Conservation (phyloP, 2,329 filamentous ascomycete species). For the Diaporthe humulicola region DNA sequence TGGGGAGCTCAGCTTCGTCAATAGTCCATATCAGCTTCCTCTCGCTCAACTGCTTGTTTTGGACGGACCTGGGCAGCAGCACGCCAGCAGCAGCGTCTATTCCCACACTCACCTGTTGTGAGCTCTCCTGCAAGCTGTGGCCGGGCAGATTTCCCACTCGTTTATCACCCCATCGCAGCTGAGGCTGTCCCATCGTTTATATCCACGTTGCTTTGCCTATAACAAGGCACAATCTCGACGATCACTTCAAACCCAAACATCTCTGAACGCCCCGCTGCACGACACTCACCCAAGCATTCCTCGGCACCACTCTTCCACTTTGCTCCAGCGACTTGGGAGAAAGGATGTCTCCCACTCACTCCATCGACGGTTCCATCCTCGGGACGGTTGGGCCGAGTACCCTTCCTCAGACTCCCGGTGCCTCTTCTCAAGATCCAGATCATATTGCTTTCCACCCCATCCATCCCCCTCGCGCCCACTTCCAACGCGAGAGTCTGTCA, state of each 20-base stretch:
- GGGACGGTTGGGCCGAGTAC: conserved; percentile 4
- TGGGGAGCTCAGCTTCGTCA: conserved; percentile 16
- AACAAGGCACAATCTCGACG: conserved; percentile 14
- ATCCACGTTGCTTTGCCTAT: background rate
- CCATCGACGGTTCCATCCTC: conserved; percentile 17
- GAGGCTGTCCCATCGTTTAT: conserved; percentile 24
- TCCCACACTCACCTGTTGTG: background rate
- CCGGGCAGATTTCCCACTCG: conserved; percentile 19
- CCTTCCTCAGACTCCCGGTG: background rate
- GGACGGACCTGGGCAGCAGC: background rate
- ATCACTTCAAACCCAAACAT: background rate
- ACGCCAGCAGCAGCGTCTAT: conserved; percentile 18
- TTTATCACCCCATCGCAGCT: conserved; percentile 4
- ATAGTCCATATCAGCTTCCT: conserved; percentile 18
- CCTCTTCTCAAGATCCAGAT: conserved; percentile 15
- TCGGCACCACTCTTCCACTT: background rate
- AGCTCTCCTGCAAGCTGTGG: background rate
- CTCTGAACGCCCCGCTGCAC: conserved; percentile 1
- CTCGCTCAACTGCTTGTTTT: background rate
- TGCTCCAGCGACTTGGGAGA: background rate
- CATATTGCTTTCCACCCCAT: conserved; percentile 16
- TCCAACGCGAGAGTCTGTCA: conserved; percentile 28
- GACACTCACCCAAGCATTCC: background rate
- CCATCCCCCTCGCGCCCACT: conserved; percentile 19
- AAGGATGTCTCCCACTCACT: conserved; percentile 30